phyloP scores from a whole-genome alignment of 345 rosid genomes.

The Populus nigra region DNA sequence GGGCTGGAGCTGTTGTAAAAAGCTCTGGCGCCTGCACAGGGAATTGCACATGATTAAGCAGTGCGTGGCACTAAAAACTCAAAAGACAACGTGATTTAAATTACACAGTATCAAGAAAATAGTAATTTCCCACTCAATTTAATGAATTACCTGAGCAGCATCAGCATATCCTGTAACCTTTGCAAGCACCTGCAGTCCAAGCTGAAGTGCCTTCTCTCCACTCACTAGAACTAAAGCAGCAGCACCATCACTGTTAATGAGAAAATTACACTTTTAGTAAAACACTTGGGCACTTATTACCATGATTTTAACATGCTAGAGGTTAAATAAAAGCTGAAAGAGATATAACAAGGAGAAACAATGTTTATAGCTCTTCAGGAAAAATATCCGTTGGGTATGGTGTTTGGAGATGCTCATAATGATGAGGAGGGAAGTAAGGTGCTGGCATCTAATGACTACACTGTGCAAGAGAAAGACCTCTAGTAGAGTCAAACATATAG shows the following conservation, averaged over 20 bases:
- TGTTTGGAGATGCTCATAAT: not conserved
- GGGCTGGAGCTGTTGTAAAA: slow-evolving; percentile 94
- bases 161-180: slow-evolving; percentile 83
- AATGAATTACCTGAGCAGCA: slow-evolving; percentile 85
- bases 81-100: not conserved
- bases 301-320: not conserved
- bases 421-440: not conserved
- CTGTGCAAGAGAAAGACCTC: not conserved
- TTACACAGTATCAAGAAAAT: not conserved
- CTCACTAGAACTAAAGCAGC: slow-evolving; percentile 94
- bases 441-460: not conserved
- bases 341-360: not conserved
- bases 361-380: not conserved
- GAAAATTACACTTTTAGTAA: slow-evolving; percentile 13
- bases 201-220: slow-evolving; percentile 70
- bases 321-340: not conserved
- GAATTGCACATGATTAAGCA: slow-evolving; percentile 19
- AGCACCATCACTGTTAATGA: slow-evolving; percentile 80
- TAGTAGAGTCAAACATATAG: not conserved
- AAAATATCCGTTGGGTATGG: not conserved
- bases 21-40: slow-evolving; percentile 79
- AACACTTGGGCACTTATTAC: not conserved
- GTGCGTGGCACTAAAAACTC: slow-evolving; percentile 5
- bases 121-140: not conserved
- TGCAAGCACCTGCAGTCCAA: slow-evolving; percentile 79